Conservation (phyloP, 495 filamentous ascomycete genomes). For the Bacidia gigantensis region DNA sequence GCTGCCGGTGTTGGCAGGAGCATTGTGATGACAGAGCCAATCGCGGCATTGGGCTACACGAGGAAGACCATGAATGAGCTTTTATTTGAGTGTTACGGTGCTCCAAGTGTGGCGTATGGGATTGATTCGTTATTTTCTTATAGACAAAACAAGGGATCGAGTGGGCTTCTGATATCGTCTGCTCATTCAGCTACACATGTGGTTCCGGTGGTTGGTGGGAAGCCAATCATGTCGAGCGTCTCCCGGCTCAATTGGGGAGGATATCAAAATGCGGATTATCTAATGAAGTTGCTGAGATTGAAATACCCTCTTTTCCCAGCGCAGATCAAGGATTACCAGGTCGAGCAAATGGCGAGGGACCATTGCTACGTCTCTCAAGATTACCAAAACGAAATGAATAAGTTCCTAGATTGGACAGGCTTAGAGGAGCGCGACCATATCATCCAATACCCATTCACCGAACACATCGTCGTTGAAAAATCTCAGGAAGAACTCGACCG, state of each 20-base stretch:
- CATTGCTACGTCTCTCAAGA: slow-evolving; percentile 82
- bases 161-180: slow-evolving; percentile 78
- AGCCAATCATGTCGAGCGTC: slow-evolving; percentile 67
- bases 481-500: slow-evolving; percentile 79
- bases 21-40: slow-evolving; percentile 89
- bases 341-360: slow-evolving; percentile 72
- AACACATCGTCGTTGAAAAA: slow-evolving; percentile 78
- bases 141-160: slow-evolving; percentile 76
- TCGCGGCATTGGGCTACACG: slow-evolving; percentile 78
- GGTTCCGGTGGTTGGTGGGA: slow-evolving; percentile 81
- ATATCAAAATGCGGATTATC: slow-evolving; percentile 73
- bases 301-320: slow-evolving; percentile 87
- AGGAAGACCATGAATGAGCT: slow-evolving; percentile 92
- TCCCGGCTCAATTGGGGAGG: slow-evolving; percentile 93
- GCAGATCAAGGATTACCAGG: slow-evolving; percentile 69
- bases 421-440: slow-evolving; percentile 79
- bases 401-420: slow-evolving; percentile 73
- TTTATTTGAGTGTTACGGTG: slow-evolving; percentile 85
- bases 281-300: slow-evolving; percentile 75
- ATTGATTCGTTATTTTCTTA: slow-evolving; percentile 96
- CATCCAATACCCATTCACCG: slow-evolving; percentile 84
- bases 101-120: slow-evolving; percentile 76
- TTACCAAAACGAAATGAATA: slow-evolving; percentile 60
- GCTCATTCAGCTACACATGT: slow-evolving; percentile 88
- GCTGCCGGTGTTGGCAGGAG: slow-evolving; percentile 62